These are phyloP conservation scores for Beauveria brongniartii DNA, from an alignment of 2,329 filamentous ascomycete species.

Conservation along the genomic window DNA sequence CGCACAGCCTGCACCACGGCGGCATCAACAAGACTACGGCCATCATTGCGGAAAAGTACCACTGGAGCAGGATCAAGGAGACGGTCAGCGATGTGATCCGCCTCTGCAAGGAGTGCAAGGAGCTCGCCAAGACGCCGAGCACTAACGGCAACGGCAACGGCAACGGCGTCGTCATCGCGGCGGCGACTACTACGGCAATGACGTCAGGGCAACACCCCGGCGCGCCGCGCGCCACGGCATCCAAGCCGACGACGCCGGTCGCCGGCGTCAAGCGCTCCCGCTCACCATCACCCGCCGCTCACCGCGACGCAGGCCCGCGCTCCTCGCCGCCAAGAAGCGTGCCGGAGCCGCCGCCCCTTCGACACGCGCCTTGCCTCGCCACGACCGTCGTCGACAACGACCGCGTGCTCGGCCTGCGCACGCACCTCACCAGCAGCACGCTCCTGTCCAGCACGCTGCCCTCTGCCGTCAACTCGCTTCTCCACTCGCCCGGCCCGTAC, in stretches of 20 bases:
- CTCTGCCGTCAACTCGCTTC: background rate
- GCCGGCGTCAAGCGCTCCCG: constrained; percentile 11
- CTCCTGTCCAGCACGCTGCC: constrained; percentile 3
- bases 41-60: constrained; percentile 84
- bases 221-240: background rate
- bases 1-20: constrained; percentile 70
- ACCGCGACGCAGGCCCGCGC: background rate
- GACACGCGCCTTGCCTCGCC: background rate
- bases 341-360: background rate
- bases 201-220: background rate
- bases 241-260: constrained; percentile 24
- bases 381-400: constrained; percentile 9
- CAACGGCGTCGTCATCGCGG: constrained; percentile 8
- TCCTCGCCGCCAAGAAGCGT: background rate
- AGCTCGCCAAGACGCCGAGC: constrained; percentile 53
- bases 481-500: constrained; percentile 30
- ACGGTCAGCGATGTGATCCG: constrained; percentile 92
- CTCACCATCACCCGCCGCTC: background rate
- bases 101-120: constrained; percentile 85
- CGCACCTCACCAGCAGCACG: constrained; percentile 5
- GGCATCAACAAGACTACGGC: constrained; percentile 99
- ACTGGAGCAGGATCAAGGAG: constrained; percentile 98
- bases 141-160: constrained; percentile 10
- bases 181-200: constrained; percentile 14
- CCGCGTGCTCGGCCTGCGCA: constrained; percentile 14